Conservation (phyloP, 106 monocot species). For the Cymbidium sinense region DNA sequence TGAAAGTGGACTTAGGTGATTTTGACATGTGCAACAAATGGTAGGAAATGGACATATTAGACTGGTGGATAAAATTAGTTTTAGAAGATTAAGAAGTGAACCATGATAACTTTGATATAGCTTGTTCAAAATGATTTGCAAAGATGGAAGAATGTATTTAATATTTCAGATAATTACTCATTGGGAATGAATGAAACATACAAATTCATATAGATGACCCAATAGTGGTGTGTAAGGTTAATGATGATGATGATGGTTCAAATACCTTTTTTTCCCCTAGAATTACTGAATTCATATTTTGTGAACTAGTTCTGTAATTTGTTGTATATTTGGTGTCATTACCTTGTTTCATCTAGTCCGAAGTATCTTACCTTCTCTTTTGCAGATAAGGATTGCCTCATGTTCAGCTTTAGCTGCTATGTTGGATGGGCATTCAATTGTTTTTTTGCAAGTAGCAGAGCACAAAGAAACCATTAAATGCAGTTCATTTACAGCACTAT, state of each 20-base stretch:
- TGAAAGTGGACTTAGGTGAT: no score
- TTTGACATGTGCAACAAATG: no score
- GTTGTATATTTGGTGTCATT: not conserved
- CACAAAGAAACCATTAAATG: conserved; percentile 56
- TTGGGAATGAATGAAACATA: not conserved
- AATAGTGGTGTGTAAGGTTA: not conserved
- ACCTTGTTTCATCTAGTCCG: not conserved
- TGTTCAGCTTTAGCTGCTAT: conserved; percentile 66
- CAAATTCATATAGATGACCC: not conserved
- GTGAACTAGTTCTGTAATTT: not conserved
- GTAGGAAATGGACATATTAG: no score
- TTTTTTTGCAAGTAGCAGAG: conserved; percentile 85
- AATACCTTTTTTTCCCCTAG: not conserved
- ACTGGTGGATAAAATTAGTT: no score
- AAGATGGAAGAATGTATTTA: no score
- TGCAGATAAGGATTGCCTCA: conserved; percentile 65
- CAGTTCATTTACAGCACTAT: conserved; percentile 88
- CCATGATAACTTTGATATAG: no score
- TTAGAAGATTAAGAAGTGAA: no score
- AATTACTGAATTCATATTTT: not conserved
- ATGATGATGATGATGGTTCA: not conserved
- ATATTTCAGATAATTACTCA: not conserved
- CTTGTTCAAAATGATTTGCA: no score
- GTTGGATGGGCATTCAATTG: conserved; percentile 58
- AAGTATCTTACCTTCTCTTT: not conserved